Evolutionary conservation across 176 grass and related monocot genomes (phyloP).

Genomic region (Canna indica): DNA sequence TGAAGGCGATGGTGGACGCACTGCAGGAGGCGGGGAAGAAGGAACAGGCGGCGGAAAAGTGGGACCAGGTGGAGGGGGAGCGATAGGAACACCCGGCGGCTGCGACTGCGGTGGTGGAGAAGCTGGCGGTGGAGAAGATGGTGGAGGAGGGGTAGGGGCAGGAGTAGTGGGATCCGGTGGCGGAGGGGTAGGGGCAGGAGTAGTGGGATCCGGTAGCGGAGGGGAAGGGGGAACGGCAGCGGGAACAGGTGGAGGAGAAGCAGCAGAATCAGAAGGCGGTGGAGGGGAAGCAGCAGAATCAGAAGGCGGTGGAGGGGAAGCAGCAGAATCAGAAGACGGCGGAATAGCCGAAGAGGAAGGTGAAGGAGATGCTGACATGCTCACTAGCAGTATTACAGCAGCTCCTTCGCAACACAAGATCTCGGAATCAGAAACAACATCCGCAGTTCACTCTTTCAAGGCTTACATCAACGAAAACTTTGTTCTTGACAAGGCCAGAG

Average conservation of each 20-base stretch:
- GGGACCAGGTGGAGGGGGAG: neutral
- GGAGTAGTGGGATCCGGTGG: no score
- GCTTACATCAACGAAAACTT: neutral
- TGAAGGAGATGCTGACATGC: conserved; percentile 17
- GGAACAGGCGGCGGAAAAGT: neutral
- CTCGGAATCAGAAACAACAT: neutral
- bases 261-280: no score
- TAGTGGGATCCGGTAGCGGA: no score
- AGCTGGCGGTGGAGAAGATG: neutral
- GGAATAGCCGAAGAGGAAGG: conserved; percentile 1
- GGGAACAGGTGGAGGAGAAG: neutral
- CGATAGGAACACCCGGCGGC: neutral
- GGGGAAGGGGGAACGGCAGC: neutral
- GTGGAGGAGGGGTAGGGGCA: neutral
- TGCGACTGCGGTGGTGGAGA: neutral
- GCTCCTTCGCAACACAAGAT: neutral
- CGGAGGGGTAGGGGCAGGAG: neutral
- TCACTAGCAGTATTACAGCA: neutral
- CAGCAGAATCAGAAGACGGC: neutral
- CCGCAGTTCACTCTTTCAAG: neutral
- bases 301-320: neutral
- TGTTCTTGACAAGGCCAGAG: neutral
- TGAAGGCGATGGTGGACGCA: neutral
- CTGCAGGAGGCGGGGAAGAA: neutral
- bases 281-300: conserved; percentile 26